Evolutionary conservation across 495 filamentous ascomycete species (phyloP).

Genomic region (Cudoniella acicularis): DNA sequence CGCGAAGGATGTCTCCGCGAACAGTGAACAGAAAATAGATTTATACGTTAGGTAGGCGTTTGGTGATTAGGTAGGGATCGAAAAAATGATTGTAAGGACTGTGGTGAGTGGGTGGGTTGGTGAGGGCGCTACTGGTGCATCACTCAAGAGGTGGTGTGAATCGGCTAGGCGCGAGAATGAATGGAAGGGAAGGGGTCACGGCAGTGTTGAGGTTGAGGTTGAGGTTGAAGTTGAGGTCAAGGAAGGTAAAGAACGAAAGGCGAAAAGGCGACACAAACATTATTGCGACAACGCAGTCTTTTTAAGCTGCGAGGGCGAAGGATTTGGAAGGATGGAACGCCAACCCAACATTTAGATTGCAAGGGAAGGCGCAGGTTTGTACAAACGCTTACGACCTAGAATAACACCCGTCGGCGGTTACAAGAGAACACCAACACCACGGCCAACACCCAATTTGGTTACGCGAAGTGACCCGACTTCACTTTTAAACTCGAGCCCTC

Average conservation of each 20-base stretch:
- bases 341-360: neutral
- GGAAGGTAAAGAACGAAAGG: neutral
- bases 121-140: neutral
- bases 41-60: no score
- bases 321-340: neutral
- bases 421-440: no score
- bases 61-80: neutral
- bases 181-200: neutral
- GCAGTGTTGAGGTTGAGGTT: neutral
- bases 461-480: no score
- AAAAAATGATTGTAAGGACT: neutral
- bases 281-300: neutral
- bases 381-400: no score
- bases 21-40: no score
- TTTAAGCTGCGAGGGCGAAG: neutral
- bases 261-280: neutral
- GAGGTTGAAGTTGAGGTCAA: neutral
- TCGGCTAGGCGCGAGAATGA: neutral
- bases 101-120: neutral
- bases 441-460: neutral
- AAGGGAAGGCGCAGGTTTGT: neutral
- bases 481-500: no score
- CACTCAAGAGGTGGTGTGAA: neutral
- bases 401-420: no score
- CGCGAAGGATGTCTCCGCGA: no score